Base-by-base conservation (phyloP, 2,329 filamentous ascomycete genomes). In the Verticillium albo-atrum region DNA sequence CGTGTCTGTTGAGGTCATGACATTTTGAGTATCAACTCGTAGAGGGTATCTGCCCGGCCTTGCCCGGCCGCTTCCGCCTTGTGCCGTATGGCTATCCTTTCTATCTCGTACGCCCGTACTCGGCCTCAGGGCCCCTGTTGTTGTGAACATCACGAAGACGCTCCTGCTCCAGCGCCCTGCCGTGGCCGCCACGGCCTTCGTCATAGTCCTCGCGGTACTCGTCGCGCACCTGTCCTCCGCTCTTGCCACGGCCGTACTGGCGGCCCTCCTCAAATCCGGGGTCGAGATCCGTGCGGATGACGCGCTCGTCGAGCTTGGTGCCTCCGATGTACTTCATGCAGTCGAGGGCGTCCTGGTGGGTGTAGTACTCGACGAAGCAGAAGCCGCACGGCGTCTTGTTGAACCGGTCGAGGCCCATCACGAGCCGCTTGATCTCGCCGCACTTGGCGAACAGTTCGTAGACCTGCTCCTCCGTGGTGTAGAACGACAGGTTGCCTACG, bases 291-390 rank as follows among this genome's bases (percentile, higher is more conserved):
- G 94, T 97, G 61, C 95, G 85, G 71, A 99, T 97, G 71, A 99
- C 89, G 68, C 95, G 88, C 82, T 99, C 95, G 74, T 99, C 95
- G 53, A 99, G 85, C 80, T 99, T 99, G 35, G 95, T 99, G 60
- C 95, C 95, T 59, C 95, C 95, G 69, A 99, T 89, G 74, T 98
- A 99, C 78, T 98, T 99, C 88, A 99, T 89, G 77, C 94, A 98
- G 74, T 99, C 95, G 55, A 99, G 83, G 9, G 95, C 95, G 74
- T 99, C 95, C 72, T 97, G 89, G 74, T 98, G 95, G 30, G 89
- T 97, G 80, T 97, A 98, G 79, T 99, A 99, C 77, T 99, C 95
- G 70, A 99, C 95, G 72, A 99, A 99, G 82, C 95, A 99, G 82
- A 99, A 99, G 47, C 95, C 95, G 76, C 95, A 99, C 1, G 95